phyloP scores from a whole-genome alignment of 2,329 filamentous ascomycete species.

The Epichloe scottii region DNA sequence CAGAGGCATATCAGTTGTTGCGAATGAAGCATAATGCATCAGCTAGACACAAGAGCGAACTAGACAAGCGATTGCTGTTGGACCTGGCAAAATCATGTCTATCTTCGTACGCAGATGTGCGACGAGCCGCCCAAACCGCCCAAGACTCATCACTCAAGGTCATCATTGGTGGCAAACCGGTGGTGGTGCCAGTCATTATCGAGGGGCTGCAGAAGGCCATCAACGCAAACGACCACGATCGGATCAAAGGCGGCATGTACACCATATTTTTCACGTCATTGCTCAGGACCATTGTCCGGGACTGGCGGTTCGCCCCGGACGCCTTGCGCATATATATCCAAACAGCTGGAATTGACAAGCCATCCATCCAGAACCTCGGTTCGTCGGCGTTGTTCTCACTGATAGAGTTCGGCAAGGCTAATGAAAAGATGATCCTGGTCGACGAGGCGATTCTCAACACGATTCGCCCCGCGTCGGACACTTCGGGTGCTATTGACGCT shows the following conservation, averaged over 20 bases:
- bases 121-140: constrained; percentile 83
- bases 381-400: constrained; percentile 71
- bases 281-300: constrained; percentile 72
- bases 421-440: constrained; percentile 76
- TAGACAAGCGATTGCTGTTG: constrained; percentile 73
- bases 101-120: constrained; percentile 87
- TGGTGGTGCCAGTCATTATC: constrained; percentile 83
- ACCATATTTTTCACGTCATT: constrained; percentile 81
- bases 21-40: constrained; percentile 89
- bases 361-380: constrained; percentile 84
- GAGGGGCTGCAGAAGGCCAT: constrained; percentile 67
- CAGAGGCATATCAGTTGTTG: constrained; percentile 88
- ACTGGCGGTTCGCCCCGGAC: constrained; percentile 92
- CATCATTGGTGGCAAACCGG: constrained; percentile 71
- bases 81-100: constrained; percentile 84
- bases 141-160: constrained; percentile 89
- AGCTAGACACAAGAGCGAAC: constrained; percentile 73
- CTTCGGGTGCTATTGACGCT: constrained; percentile 41
- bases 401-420: constrained; percentile 80
- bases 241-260: constrained; percentile 91
- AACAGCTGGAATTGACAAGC: constrained; percentile 81
- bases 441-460: constrained; percentile 57
- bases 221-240: constrained; percentile 67
- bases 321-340: constrained; percentile 82
- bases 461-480: constrained; percentile 58